Conservation (phyloP, 2,329 filamentous ascomycete species). For the Ilyonectria sp. region DNA sequence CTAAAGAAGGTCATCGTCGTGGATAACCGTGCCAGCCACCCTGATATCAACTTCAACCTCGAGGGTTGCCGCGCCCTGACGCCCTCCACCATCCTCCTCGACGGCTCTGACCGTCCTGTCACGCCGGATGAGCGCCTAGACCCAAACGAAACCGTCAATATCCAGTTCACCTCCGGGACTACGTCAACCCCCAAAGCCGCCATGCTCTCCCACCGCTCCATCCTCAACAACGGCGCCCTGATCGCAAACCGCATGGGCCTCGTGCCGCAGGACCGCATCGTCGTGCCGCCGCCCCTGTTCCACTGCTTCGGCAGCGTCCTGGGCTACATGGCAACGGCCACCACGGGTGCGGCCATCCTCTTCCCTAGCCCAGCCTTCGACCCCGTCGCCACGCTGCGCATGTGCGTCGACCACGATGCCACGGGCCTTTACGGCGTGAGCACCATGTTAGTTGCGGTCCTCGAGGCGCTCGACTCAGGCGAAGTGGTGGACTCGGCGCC, state of each 20-base stretch:
- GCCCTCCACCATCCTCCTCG: constrained; percentile 60
- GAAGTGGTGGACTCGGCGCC: constrained; percentile 43
- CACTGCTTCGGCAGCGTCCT: constrained; percentile 93
- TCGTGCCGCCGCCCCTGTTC: constrained; percentile 89
- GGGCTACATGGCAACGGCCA: constrained; percentile 96
- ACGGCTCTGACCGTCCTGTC: constrained; percentile 52
- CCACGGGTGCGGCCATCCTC: constrained; percentile 82
- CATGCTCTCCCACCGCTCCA: constrained; percentile 86
- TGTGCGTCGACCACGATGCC: constrained; percentile 67
- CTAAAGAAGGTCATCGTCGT: constrained; percentile 82
- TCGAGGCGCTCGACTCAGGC: constrained; percentile 78
- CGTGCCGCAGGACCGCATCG: constrained; percentile 79
- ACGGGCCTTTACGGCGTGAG: constrained; percentile 88
- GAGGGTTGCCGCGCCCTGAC: constrained; percentile 60
- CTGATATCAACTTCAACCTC: constrained; percentile 60
- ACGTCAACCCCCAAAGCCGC: constrained; percentile 93
- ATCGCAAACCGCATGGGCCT: constrained; percentile 91
- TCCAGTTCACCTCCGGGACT: constrained; percentile 98
- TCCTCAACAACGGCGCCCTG: constrained; percentile 91
- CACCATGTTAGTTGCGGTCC: constrained; percentile 93
- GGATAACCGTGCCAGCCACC: constrained; percentile 77
- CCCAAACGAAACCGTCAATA: constrained; percentile 85
- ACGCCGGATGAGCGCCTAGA: constrained; percentile 63
- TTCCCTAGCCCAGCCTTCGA: constrained; percentile 92
- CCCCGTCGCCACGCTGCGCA: constrained; percentile 77